Percentiles rank a stretch among this genome's conserved stretches.
phyloP scores from a whole-genome alignment of 1,284 basidiomycete genomes.

The Sutorius eximius region DNA sequence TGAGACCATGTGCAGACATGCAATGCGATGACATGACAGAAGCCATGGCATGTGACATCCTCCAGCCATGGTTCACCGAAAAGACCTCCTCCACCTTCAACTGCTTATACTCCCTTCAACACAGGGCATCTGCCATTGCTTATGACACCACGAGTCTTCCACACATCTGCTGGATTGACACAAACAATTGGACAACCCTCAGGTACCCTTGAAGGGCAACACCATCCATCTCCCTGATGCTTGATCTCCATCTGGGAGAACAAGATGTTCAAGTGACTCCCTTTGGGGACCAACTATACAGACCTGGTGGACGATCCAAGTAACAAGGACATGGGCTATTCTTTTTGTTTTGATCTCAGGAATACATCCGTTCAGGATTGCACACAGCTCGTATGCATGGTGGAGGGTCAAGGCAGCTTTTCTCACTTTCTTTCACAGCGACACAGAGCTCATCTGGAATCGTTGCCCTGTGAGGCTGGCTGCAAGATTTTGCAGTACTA shows the following conservation, averaged over 20 bases:
- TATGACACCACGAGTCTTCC: conserved; percentile 18
- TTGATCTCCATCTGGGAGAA: conserved; percentile 17
- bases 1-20: too few relatives aligned
- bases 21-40: too few relatives aligned
- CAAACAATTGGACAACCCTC: conserved; percentile 5
- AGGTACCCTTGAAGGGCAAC: conserved; percentile 24
- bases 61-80: conserved; percentile 27
- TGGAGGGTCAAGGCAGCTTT: neutral
- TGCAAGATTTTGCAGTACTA: conserved; percentile 16
- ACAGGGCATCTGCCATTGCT: conserved; percentile 22
- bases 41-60: too few relatives aligned
- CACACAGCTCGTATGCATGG: neutral
- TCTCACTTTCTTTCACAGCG: too few relatives aligned
- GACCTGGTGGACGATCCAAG: neutral
- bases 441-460: conserved; percentile 13
- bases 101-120: conserved; percentile 21
- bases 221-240: conserved; percentile 12
- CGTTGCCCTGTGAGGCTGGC: conserved; percentile 8
- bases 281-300: conserved; percentile 9
- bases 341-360: conserved; percentile 5
- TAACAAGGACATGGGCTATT: conserved; percentile 5
- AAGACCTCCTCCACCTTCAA: conserved; percentile 28
- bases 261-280: conserved; percentile 11
- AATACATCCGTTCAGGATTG: neutral
- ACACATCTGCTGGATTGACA: conserved; percentile 28